A percentile compares a stretch with the other conserved stretches of the same genome.
Conservation (phyloP, 139 green algal genomes). For the Tetratostichococcus sp. region DNA sequence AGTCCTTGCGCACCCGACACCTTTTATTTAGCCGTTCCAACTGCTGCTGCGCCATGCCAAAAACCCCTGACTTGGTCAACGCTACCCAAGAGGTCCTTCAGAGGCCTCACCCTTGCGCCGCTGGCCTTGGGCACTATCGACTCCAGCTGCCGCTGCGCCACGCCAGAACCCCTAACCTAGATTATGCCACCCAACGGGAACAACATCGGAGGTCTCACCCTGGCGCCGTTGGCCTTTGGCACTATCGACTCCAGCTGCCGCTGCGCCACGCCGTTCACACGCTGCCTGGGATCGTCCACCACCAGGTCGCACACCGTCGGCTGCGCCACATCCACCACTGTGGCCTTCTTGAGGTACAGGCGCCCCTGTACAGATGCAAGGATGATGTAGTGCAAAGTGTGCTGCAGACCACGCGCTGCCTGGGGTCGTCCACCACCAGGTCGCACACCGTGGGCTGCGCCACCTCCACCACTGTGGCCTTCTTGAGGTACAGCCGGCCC, state of each 20-base stretch:
- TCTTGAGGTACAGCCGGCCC: conserved; percentile 61
- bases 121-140: conserved; percentile 67
- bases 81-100: no score
- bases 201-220: no score
- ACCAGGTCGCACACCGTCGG: conserved; percentile 41
- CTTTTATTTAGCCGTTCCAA: conserved; percentile 66
- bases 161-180: no score
- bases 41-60: conserved; percentile 25
- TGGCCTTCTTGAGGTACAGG: conserved; percentile 71
- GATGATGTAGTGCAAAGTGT: conserved; percentile 11
- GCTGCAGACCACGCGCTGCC: no score
- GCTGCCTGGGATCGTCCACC: conserved; percentile 38
- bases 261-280: conserved; percentile 30
- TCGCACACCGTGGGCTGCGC: conserved; percentile 33
- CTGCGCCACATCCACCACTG: conserved; percentile 56
- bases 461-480: conserved; percentile 63
- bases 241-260: conserved; percentile 68
- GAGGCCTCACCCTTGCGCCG: conserved; percentile 50
- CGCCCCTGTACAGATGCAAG: conserved; percentile 1
- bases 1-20: no score
- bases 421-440: conserved; percentile 41
- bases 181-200: no score
- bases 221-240: conserved; percentile 48
- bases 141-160: conserved; percentile 55
- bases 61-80: no score